Evolutionary conservation across 1,139 yeast genomes (phyloP).

Genomic region (Zygotorulaspora mrakii): DNA sequence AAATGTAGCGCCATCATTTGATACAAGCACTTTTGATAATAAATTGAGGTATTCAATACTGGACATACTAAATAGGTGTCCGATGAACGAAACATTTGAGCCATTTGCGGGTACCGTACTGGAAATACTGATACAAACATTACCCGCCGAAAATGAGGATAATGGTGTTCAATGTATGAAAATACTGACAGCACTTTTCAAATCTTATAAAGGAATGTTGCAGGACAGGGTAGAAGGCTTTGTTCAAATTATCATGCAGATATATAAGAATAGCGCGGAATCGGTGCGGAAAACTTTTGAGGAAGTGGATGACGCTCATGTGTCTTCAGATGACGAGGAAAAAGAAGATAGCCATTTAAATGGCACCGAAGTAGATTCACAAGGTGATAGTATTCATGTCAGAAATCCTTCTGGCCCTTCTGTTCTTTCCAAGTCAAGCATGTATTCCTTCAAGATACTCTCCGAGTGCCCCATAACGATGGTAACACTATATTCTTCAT

Average conservation of each 20-base stretch:
- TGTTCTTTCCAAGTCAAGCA: constrained; percentile 46
- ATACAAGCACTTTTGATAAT: constrained; percentile 60
- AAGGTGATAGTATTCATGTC: constrained; percentile 5
- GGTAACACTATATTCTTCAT: constrained; percentile 86
- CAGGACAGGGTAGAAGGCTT: constrained; percentile 76
- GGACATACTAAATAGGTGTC: constrained; percentile 77
- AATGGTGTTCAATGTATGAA: constrained; percentile 92
- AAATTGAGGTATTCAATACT: constrained; percentile 70
- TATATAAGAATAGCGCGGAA: constrained; percentile 76
- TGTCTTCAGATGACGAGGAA: constrained; percentile 15
- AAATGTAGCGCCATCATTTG: constrained; percentile 69
- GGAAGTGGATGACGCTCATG: constrained; percentile 20
- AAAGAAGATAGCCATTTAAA: constrained; percentile 13
- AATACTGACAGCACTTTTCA: constrained; percentile 81
- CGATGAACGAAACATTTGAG: constrained; percentile 77
- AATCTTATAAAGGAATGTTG: constrained; percentile 69
- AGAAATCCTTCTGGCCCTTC: background rate
- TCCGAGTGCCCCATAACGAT: constrained; percentile 97
- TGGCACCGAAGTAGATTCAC: constrained; percentile 8
- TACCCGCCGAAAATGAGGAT: constrained; percentile 84
- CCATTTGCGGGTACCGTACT: constrained; percentile 63
- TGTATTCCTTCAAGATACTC: constrained; percentile 81
- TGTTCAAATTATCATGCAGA: constrained; percentile 67
- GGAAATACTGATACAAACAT: constrained; percentile 55
- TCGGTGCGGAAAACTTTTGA: constrained; percentile 66